Percentiles rank a stretch among this genome's conserved stretches.
phyloP scores from a whole-genome alignment of 352 stramenopile genomes.

The Phytophthora multivora region DNA sequence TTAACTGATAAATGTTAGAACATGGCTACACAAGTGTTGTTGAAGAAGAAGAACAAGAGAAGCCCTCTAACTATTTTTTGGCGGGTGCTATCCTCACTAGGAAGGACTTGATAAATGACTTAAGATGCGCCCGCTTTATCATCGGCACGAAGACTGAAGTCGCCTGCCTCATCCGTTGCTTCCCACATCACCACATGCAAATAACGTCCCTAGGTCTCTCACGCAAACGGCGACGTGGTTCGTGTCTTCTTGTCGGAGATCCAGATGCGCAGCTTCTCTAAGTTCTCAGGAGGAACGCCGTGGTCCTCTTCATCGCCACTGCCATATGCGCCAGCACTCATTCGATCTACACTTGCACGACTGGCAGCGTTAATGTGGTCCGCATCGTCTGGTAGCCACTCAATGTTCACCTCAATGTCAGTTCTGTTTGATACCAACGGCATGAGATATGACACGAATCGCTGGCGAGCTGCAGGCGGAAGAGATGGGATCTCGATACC shows the following conservation, averaged over 20 bases:
- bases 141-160: slow-evolving; percentile 1
- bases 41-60: slow-evolving; percentile 7
- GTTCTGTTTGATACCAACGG: slow-evolving; percentile 79
- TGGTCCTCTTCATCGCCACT: slow-evolving; percentile 31
- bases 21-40: slow-evolving; percentile 19
- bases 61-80: slow-evolving; percentile 30
- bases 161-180: background rate
- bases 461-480: slow-evolving; percentile 53
- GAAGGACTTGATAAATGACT: slow-evolving; percentile 19
- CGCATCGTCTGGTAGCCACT: slow-evolving; percentile 76
- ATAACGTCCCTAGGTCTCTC: slow-evolving; percentile 4
- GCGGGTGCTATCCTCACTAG: slow-evolving; percentile 10
- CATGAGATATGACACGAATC: slow-evolving; percentile 81
- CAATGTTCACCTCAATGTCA: slow-evolving; percentile 85
- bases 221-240: slow-evolving; percentile 77
- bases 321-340: slow-evolving; percentile 31
- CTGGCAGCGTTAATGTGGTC: slow-evolving; percentile 39
- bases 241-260: slow-evolving; percentile 87
- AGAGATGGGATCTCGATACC: slow-evolving; percentile 81
- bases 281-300: slow-evolving; percentile 33
- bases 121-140: slow-evolving; percentile 1
- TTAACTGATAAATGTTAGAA: background rate
- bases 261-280: slow-evolving; percentile 88
- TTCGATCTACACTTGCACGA: slow-evolving; percentile 41
- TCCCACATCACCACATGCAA: slow-evolving; percentile 34